Percentiles rank a stretch among this genome's conserved stretches.
Conservation (phyloP, 2,329 filamentous ascomycete genomes). For the Fusarium nelsonii region DNA sequence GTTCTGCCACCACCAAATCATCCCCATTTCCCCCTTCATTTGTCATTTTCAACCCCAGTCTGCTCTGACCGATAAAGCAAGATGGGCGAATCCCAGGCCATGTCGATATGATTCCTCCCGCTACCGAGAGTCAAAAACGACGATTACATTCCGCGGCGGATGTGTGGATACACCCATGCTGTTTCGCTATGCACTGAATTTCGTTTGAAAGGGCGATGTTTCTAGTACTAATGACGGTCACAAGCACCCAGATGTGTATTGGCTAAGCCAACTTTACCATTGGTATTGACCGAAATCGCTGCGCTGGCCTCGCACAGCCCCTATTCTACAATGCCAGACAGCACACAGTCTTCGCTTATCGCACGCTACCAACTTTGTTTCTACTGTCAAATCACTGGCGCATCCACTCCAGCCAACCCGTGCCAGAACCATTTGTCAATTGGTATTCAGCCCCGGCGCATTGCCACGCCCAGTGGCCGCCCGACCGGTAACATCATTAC, state of each 20-base stretch:
- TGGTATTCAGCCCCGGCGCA: slow-evolving; percentile 44
- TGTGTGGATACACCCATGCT: not conserved
- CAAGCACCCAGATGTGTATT: slow-evolving; percentile 20
- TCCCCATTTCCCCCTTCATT: not conserved
- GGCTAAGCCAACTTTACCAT: slow-evolving; percentile 33
- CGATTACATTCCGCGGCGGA: slow-evolving; percentile 1
- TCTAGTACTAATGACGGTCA: slow-evolving; percentile 3
- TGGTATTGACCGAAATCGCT: slow-evolving; percentile 38
- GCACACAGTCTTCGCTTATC: slow-evolving; percentile 20
- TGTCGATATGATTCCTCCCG: slow-evolving; percentile 35
- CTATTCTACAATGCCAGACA: slow-evolving; percentile 22
- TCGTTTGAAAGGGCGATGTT: not conserved
- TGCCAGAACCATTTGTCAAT: slow-evolving; percentile 35
- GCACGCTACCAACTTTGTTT: slow-evolving; percentile 14
- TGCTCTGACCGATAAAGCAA: slow-evolving; percentile 16
- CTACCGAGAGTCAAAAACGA: slow-evolving; percentile 32
- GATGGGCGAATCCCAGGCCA: slow-evolving; percentile 15
- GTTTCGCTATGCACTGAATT: slow-evolving; percentile 8
- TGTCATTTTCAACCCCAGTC: slow-evolving; percentile 16
- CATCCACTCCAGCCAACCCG: slow-evolving; percentile 40
- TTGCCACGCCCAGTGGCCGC: slow-evolving; percentile 35
- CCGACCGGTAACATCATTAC: slow-evolving; percentile 20
- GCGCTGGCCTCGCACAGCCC: slow-evolving; percentile 38
- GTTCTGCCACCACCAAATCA: slow-evolving; percentile 11
- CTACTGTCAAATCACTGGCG: slow-evolving; percentile 26